phyloP scores from a whole-genome alignment of 176 grass and related monocot species.

The Hyparrhenia diplandra region DNA sequence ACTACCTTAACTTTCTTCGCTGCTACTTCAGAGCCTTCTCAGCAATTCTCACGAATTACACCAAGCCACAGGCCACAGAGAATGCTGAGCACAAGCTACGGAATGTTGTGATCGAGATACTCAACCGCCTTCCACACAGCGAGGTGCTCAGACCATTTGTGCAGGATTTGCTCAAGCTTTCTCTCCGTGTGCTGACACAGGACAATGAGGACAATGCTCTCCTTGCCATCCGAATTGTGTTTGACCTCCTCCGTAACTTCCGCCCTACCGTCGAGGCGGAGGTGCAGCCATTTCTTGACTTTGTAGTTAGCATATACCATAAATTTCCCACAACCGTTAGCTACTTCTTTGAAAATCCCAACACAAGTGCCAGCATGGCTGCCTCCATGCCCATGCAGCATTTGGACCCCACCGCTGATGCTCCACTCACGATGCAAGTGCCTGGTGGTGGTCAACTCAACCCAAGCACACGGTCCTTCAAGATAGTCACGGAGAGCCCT shows the following conservation, averaged over 20 bases:
- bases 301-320: conserved; percentile 80
- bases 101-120: conserved; percentile 94
- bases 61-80: conserved; percentile 62
- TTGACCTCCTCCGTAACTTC: conserved; percentile 96
- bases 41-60: conserved; percentile 67
- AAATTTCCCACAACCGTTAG: conserved; percentile 69
- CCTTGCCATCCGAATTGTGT: conserved; percentile 88
- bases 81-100: conserved; percentile 90
- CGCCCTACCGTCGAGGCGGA: conserved; percentile 96
- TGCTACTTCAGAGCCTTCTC: conserved; percentile 97
- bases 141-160: conserved; percentile 98
- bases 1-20: conserved; percentile 90
- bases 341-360: conserved; percentile 71
- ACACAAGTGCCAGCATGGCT: conserved; percentile 29
- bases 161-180: conserved; percentile 95
- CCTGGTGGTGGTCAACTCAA: conserved; percentile 72
- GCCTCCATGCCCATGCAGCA: conserved; percentile 30
- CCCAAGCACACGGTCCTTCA: conserved; percentile 89
- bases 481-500: conserved; percentile 94
- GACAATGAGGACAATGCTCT: conserved; percentile 98
- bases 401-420: conserved; percentile 51
- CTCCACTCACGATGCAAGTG: conserved; percentile 24
- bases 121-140: conserved; percentile 94
- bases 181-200: conserved; percentile 77
- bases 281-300: conserved; percentile 97